These are phyloP conservation scores for Aspergillus brasiliensis DNA, from an alignment of 2,329 filamentous ascomycete species.

Conservation along the genomic window DNA sequence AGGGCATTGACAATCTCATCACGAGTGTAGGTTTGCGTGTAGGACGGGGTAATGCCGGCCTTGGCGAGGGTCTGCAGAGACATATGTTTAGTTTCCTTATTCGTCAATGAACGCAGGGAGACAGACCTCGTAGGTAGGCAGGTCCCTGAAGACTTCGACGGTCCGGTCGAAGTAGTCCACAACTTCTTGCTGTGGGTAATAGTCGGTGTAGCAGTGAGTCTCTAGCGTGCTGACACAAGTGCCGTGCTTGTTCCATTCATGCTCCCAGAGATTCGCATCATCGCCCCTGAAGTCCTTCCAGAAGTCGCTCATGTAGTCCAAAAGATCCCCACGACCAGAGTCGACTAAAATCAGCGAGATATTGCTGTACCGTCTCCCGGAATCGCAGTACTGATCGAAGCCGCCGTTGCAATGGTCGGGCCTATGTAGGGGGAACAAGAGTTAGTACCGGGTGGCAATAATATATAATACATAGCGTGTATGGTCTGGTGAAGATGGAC, in stretches of 20 bases:
- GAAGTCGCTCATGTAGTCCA: constrained; percentile 69
- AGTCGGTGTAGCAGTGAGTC: constrained; percentile 66
- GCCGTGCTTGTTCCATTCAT: constrained; percentile 76
- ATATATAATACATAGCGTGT: not conserved
- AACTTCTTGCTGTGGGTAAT: constrained; percentile 64
- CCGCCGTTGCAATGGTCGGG: constrained; percentile 70
- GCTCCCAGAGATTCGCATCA: constrained; percentile 69
- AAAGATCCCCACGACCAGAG: constrained; percentile 56
- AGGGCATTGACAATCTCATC: constrained; percentile 63
- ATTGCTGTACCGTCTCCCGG: constrained; percentile 63
- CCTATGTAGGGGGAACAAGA: constrained; percentile 35
- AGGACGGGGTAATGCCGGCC: constrained; percentile 61
- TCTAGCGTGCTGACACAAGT: constrained; percentile 72
- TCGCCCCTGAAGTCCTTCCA: constrained; percentile 71
- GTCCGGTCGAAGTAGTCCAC: constrained; percentile 69
- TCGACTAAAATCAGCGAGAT: constrained; percentile 64
- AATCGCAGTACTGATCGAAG: constrained; percentile 68
- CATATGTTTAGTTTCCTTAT: constrained; percentile 7
- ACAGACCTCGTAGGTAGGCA: constrained; percentile 64
- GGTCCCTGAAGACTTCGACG: constrained; percentile 65
- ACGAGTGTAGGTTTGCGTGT: constrained; percentile 59
- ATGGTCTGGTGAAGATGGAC: not conserved
- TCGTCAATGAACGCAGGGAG: not conserved
- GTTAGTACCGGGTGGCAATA: not conserved
- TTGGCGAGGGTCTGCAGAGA: constrained; percentile 56